Base-by-base conservation (phyloP, 768 basidiomycete genomes). In the Hygrophorus pudorinus region DNA sequence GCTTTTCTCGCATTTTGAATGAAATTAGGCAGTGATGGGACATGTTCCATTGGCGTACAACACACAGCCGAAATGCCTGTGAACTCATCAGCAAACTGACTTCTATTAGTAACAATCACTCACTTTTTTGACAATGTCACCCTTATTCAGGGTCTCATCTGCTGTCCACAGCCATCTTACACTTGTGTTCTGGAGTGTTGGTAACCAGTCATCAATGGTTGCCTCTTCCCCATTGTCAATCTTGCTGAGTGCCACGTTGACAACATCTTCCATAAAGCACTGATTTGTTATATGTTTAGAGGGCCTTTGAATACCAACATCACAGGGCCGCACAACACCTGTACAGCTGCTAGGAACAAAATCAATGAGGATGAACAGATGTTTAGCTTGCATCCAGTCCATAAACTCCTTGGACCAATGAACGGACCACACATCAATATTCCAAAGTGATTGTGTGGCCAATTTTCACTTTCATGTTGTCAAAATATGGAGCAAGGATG, bases 351-450 rank as follows among this genome's bases (percentile, higher is more conserved):
- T 60, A 30, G 65, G 61, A n/a, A 68, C 50, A 44, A 52, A 62
- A 28, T 55, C 44, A 18, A 65, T 5, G 4, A 62, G 54, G 44
- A 65, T 62, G 10, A 42, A 53, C 4, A 54, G 52, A 41, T 63
- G 57, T 3, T 48, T 45, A 1, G 38, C 39, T 18, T 42, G 35
- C 53, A 71, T 55, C 62, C 64, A 70, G 0, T n/a, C 14, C 0
- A 59, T 41, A 47, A 70, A 69, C 30, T 64, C 65, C n/a, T 53
- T 18, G 0, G 63, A 65, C 0, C 60, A 53, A 45, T 71, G 67
- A 3, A 68, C 65, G 0, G 55, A 56, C 63, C 62, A 68, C 0
- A 62, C 54, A 36, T 68, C 66, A 37, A 62, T 55, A 1, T 3
- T 35, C 12, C 56, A 58, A 61, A 37, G 66, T 16, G 3, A 49